Percentiles rank a stretch among this genome's conserved stretches.
Conservation (phyloP, 805 yeast species). For the Starmerella kuoi region DNA sequence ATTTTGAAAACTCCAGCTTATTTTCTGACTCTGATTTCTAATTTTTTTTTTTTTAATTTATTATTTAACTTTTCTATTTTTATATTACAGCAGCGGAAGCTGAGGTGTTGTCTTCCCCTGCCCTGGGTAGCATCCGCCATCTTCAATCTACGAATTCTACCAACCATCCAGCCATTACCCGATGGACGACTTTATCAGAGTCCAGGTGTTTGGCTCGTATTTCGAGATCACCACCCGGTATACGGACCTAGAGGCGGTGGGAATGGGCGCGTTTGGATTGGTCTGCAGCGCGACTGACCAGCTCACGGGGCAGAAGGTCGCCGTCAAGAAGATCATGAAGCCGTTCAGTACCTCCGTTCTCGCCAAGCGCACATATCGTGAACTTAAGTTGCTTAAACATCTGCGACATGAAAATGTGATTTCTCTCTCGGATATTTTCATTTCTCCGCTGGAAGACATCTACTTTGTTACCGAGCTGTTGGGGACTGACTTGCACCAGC, state of each 20-base stretch:
- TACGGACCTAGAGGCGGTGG: slow-evolving; percentile 89
- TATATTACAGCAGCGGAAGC: too few species aligned
- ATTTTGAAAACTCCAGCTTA: too few species aligned
- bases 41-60: too few species aligned
- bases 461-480: slow-evolving; percentile 91
- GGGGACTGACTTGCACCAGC: slow-evolving; percentile 90
- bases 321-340: slow-evolving; percentile 94
- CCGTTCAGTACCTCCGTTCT: slow-evolving; percentile 90
- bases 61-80: too few species aligned
- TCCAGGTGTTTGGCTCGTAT: slow-evolving; percentile 22
- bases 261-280: slow-evolving; percentile 98
- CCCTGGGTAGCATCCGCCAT: too few species aligned
- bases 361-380: slow-evolving; percentile 94
- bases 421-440: slow-evolving; percentile 81
- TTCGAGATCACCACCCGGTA: slow-evolving; percentile 35
- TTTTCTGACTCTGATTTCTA: too few species aligned
- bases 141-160: too few species aligned
- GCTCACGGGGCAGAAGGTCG: slow-evolving; percentile 82
- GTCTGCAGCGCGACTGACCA: slow-evolving; percentile 94
- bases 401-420: slow-evolving; percentile 89
- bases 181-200: slow-evolving; percentile 25
- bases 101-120: too few species aligned
- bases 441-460: slow-evolving; percentile 90
- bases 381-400: slow-evolving; percentile 83
- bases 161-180: slow-evolving; percentile 1